Base-by-base conservation (phyloP, 2,329 filamentous ascomycete species). In the Aspergillus transmontanensis region DNA sequence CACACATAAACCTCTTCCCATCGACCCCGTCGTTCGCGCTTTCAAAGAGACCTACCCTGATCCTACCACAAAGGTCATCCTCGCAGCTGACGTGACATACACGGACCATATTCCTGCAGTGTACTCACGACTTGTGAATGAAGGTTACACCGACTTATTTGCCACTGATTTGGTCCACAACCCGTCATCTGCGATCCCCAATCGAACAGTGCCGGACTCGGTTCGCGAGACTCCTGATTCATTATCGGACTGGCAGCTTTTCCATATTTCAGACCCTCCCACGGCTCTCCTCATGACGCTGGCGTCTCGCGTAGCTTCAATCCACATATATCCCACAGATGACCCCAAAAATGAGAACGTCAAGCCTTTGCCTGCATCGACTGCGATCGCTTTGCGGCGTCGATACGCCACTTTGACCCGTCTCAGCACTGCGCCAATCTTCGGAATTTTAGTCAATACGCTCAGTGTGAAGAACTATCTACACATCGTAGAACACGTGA, bases 401-500 rank as follows among this genome's bases (percentile, higher is more conserved):
- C 91, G 95, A 43, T 99, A 98, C 77, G 95, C 90, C 1, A 89
- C 95, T 62, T 85, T 97, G 12, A 90, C 94, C 1, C 88, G 88
- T 0, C 87, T 98, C 32, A 88, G 90, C 21, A 92, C 93, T 0
- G 90, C 89, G 0, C 89, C 93, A 23, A 88, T 97, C 57, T 93
- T 97, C 70, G 95, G 95, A 9, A 97, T 99, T 65, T 83, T 99
- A 1, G 93, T 99, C 78, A 98, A 98, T 78, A 99, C 95, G 0
- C 87, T 99, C 5, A 94, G 91, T 26, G 93, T 98, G 6, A 89
- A 90, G 64, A 96, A 97, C 75, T 98, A 97, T 80, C 85, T 97
- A 66, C 82, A 87, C 16, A 93, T 94, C 0, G 88, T 98, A 46
- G 85, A 90, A 16, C 85, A 90, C 60, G 85, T 97, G 36, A 89